A percentile compares a stretch with the other conserved stretches of the same genome.
These are phyloP conservation scores for Monosporascus cannonballus DNA, from an alignment of 2,329 filamentous ascomycete genomes.

Conservation along the genomic window DNA sequence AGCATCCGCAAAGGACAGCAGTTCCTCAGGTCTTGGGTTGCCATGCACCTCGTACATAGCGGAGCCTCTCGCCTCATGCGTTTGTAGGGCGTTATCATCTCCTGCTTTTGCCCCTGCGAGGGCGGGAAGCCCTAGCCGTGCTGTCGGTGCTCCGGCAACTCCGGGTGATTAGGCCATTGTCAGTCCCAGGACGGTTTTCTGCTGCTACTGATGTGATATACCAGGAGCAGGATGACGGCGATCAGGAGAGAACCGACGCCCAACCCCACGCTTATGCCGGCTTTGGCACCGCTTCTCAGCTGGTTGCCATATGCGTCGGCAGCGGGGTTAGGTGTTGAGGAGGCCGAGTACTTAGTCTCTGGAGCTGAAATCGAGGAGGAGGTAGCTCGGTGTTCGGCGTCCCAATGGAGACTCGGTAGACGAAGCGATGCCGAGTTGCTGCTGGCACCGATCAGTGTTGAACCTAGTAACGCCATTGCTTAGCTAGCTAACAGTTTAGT, in stretches of 20 bases:
- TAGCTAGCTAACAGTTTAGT: no score
- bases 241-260: background rate
- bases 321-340: background rate
- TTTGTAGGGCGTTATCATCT: background rate
- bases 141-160: background rate
- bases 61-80: background rate
- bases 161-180: background rate
- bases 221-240: background rate
- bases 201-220: background rate
- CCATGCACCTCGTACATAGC: background rate
- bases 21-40: background rate
- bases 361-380: background rate
- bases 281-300: background rate
- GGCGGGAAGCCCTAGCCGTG: background rate
- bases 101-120: background rate
- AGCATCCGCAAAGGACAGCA: background rate
- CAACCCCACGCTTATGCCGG: background rate
- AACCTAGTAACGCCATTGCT: no score
- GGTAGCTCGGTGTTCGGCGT: background rate
- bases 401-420: background rate
- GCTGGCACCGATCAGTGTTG: conserved; percentile 7
- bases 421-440: conserved; percentile 2
- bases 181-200: no score
- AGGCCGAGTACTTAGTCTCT: background rate
- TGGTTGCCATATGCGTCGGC: background rate